Evolutionary conservation across 495 filamentous ascomycete genomes (phyloP).

Genomic region (Penicillium atrosanguineum): DNA sequence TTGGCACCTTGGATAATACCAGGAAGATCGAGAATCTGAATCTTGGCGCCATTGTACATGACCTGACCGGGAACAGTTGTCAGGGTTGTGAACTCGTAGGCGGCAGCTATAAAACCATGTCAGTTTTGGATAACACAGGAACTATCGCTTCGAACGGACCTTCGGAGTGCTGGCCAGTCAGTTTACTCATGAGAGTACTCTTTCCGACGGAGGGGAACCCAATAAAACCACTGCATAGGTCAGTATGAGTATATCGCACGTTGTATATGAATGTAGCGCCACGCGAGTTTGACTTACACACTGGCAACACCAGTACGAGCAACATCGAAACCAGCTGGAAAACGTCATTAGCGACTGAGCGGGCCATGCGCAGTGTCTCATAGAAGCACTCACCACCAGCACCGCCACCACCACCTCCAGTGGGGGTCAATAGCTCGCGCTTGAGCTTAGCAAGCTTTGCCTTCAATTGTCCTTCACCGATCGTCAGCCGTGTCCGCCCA

Average conservation of each 20-base stretch:
- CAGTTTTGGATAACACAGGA: constrained; percentile 5
- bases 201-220: constrained; percentile 97
- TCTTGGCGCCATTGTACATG: constrained; percentile 92
- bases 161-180: constrained; percentile 97
- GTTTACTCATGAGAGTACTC: constrained; percentile 90
- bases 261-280: neutral
- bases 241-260: constrained; percentile 8
- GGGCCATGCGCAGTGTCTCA: neutral
- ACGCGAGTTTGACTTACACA: constrained; percentile 61
- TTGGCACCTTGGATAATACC: constrained; percentile 99
- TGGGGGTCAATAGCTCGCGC: constrained; percentile 87
- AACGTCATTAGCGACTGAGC: constrained; percentile 23
- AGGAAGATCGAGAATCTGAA: constrained; percentile 97
- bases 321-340: constrained; percentile 87
- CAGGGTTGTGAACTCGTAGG: constrained; percentile 97
- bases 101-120: constrained; percentile 58
- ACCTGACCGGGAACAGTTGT: constrained; percentile 98
- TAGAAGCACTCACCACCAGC: constrained; percentile 58
- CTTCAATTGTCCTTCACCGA: constrained; percentile 76
- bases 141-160: constrained; percentile 35
- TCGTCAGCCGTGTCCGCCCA: constrained; percentile 25
- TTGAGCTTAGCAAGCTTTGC: constrained; percentile 98
- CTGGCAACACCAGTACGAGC: constrained; percentile 96
- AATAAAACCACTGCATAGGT: constrained; percentile 46
- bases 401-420: constrained; percentile 73